Percentiles rank a stretch among this genome's conserved stretches.
These are phyloP conservation scores for Mariannaea elegans DNA, from an alignment of 2,329 filamentous ascomycete species.

Conservation along the genomic window DNA sequence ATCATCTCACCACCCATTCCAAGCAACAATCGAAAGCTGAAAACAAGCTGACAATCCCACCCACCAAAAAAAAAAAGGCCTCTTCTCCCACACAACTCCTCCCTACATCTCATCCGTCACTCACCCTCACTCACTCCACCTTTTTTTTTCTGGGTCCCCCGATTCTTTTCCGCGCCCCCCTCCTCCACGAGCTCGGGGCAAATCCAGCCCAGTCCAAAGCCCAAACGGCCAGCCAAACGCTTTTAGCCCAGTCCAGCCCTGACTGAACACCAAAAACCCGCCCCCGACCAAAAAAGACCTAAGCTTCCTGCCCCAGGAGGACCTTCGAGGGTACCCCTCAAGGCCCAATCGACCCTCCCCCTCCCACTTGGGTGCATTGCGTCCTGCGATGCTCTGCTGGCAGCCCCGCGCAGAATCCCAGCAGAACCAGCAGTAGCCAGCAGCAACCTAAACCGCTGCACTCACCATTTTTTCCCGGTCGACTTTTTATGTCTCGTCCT, in stretches of 20 bases:
- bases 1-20: slow-evolving; percentile 1
- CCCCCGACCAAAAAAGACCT: slow-evolving; percentile 8
- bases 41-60: slow-evolving; percentile 25
- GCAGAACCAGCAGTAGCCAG: slow-evolving; percentile 37
- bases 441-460: slow-evolving; percentile 31
- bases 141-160: slow-evolving; percentile 18
- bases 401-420: slow-evolving; percentile 43
- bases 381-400: slow-evolving; percentile 46
- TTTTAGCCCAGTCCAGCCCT: slow-evolving; percentile 24
- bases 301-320: slow-evolving; percentile 9
- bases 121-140: slow-evolving; percentile 14
- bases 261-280: slow-evolving; percentile 23
- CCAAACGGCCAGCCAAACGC: slow-evolving; percentile 6
- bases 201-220: slow-evolving; percentile 19
- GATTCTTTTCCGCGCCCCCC: slow-evolving; percentile 19
- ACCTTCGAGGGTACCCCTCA: slow-evolving; percentile 32
- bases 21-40: slow-evolving; percentile 24
- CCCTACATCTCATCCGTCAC: neutral
- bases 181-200: slow-evolving; percentile 15
- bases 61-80: slow-evolving; percentile 29
- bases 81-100: slow-evolving; percentile 7
- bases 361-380: slow-evolving; percentile 43
- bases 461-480: slow-evolving; percentile 30
- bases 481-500: slow-evolving; percentile 36
- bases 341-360: slow-evolving; percentile 31